Evolutionary conservation across 2,329 filamentous ascomycete genomes (phyloP), one percentile per base, ranked within the genome.

Genomic region (Trichoderma koningii): DNA sequence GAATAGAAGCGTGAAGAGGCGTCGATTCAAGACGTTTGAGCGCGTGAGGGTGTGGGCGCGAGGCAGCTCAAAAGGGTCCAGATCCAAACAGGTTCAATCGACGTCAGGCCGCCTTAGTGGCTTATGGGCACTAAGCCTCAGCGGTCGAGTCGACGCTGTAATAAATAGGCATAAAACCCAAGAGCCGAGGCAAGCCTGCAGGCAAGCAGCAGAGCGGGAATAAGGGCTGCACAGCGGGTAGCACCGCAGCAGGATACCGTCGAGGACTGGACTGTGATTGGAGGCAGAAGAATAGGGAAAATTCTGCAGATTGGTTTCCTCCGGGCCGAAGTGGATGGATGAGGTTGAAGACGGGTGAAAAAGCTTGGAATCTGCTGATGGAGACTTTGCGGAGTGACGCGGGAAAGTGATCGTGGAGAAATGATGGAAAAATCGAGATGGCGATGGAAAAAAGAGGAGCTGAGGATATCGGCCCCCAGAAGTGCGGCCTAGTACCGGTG

Each of bases 71-170:
- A 55, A 55, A 30, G 57, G 38, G 47, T 61, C 34, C 45, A 42
- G 28, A 15, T 47, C 10, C 12, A 38, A 14, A 19, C n/a, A 47
- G 23, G 19, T 42, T 53, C 48, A 55, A 63, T 63, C 59, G 59
- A 63, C 50, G 59, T 63, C 59, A 63, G 53, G 59, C 59, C 59
- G 59, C 59, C 38, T 28, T 62, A 62, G 59, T 53, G 59, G 59
- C 59, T 62, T 38, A 12, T 62, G 48, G 38, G 59, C 59, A 53
- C 59, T 62, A 62, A 53, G 26, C 59, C 59, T 53, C 50, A 55
- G 59, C 47, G 59, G 50, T 55, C 59, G 38, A 52, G 5, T 38
- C 34, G 34, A 38, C 7, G 34, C 34, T 38, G 34, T 12, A 38
- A 38, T 2, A 14, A 38, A 38, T 38, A 14, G 34, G 34, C 7